A percentile compares a stretch with the other conserved stretches of the same genome.
These are phyloP conservation scores for Sonneratia caseolaris DNA, from an alignment of 345 rosid genomes.

Conservation along the genomic window DNA sequence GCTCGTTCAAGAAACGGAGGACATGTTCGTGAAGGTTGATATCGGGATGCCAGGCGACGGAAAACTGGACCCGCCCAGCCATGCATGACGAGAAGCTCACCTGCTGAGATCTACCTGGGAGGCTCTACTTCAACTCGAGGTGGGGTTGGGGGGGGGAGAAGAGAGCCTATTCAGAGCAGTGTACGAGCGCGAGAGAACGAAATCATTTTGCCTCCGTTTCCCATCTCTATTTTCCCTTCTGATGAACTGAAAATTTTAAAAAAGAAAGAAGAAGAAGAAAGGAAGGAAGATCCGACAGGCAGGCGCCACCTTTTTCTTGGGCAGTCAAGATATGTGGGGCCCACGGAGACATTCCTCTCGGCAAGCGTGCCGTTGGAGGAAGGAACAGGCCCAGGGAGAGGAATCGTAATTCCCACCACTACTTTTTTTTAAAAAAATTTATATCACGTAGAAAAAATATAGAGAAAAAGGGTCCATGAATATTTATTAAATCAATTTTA, in stretches of 20 bases:
- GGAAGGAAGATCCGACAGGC: background rate
- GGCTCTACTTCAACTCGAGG: background rate
- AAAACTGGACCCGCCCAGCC: background rate
- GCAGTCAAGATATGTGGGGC: background rate
- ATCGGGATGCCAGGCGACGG: background rate
- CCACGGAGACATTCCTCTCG: conserved; percentile 54
- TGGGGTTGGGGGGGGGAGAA: background rate
- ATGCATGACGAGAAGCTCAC: background rate
- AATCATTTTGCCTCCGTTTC: background rate
- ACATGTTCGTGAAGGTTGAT: no score
- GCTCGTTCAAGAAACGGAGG: no score
- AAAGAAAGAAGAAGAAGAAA: background rate
- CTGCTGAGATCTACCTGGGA: background rate
- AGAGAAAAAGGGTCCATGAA: no score
- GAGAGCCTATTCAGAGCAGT: background rate
- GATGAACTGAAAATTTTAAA: no score
- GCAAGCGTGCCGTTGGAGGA: conserved; percentile 25
- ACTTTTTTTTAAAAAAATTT: no score
- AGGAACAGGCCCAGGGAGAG: background rate
- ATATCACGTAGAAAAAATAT: no score
- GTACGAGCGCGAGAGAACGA: no score
- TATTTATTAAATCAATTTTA: no score
- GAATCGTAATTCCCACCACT: conserved; percentile 39
- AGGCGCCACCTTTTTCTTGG: background rate
- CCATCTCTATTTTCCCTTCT: no score